These are phyloP conservation scores for Pythium dissimile DNA, from an alignment of 352 stramenopile species.

Conservation along the genomic window DNA sequence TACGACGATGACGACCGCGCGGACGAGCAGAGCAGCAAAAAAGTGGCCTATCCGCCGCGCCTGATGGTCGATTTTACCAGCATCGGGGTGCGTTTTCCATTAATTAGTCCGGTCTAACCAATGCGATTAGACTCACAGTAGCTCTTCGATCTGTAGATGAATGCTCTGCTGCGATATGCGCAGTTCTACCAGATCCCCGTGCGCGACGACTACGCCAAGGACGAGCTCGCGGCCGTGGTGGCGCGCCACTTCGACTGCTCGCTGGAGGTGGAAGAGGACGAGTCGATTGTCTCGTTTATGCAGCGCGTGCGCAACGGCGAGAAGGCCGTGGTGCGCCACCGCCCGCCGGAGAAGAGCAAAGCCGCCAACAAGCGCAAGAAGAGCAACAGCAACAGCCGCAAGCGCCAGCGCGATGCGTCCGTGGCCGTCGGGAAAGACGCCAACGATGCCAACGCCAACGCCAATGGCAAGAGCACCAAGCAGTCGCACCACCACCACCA, in stretches of 20 bases:
- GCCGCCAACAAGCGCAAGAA: constrained; percentile 64
- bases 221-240: constrained; percentile 72
- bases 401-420: constrained; percentile 62
- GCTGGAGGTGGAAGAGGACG: constrained; percentile 82
- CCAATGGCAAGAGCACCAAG: too few relatives aligned
- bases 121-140: not conserved
- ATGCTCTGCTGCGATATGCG: constrained; percentile 71
- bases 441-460: constrained; percentile 3
- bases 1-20: constrained; percentile 33
- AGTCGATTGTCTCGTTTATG: constrained; percentile 85
- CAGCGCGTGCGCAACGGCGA: constrained; percentile 83
- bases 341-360: constrained; percentile 60
- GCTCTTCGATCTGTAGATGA: constrained; percentile 36
- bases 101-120: not conserved
- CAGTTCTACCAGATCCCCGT: constrained; percentile 78
- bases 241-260: constrained; percentile 77
- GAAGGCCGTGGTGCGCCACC: constrained; percentile 46
- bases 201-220: constrained; percentile 53
- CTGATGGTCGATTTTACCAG: constrained; percentile 86
- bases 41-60: constrained; percentile 60
- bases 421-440: not conserved
- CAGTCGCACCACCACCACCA: too few relatives aligned
- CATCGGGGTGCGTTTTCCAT: constrained; percentile 65
- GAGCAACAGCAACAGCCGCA: constrained; percentile 64
- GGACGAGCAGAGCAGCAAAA: constrained; percentile 23